Percentiles rank a stretch among this genome's conserved stretches.
Conservation (phyloP, 768 basidiomycete genomes). For the Mycena haematopus region DNA sequence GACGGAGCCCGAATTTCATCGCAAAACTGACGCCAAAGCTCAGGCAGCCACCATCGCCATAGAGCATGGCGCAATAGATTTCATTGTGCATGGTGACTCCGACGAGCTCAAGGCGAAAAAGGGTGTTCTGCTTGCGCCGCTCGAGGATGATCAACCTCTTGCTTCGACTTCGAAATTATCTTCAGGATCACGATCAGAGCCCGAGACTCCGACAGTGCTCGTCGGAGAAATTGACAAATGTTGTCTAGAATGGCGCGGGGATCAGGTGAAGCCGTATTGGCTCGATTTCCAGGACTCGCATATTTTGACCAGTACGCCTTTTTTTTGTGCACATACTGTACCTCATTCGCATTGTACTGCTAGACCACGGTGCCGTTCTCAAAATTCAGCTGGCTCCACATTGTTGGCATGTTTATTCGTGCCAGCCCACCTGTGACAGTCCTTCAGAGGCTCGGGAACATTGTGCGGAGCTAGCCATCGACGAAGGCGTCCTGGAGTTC, state of each 20-base stretch:
- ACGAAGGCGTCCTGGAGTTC: conserved; percentile 61
- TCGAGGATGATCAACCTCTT: conserved; percentile 29
- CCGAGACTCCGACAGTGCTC: conserved; percentile 1
- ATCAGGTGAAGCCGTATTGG: conserved; percentile 60
- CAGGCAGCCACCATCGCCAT: conserved; percentile 61
- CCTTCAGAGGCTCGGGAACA: conserved; percentile 52
- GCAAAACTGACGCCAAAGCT: conserved; percentile 59
- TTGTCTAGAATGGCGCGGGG: conserved; percentile 61
- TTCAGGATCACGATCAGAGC: neutral
- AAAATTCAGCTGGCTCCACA: conserved; percentile 59
- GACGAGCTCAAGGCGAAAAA: conserved; percentile 42
- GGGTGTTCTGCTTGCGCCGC: conserved; percentile 41
- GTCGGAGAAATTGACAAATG: conserved; percentile 57
- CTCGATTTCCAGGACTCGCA: conserved; percentile 54
- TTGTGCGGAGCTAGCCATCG: conserved; percentile 61
- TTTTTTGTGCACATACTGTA: neutral
- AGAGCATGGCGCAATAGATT: conserved; percentile 65
- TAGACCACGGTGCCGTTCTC: conserved; percentile 62
- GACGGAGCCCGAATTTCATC: conserved; percentile 50
- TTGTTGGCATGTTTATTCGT: conserved; percentile 57
- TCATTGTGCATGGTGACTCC: conserved; percentile 55
- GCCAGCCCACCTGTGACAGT: conserved; percentile 50
- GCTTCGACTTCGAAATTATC: conserved; percentile 15
- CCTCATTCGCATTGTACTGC: neutral
- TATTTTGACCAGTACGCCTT: conserved; percentile 47